A percentile compares a stretch with the other conserved stretches of the same genome.
Conservation (phyloP, 106 monocot species). For the Narthecium ossifragum region DNA sequence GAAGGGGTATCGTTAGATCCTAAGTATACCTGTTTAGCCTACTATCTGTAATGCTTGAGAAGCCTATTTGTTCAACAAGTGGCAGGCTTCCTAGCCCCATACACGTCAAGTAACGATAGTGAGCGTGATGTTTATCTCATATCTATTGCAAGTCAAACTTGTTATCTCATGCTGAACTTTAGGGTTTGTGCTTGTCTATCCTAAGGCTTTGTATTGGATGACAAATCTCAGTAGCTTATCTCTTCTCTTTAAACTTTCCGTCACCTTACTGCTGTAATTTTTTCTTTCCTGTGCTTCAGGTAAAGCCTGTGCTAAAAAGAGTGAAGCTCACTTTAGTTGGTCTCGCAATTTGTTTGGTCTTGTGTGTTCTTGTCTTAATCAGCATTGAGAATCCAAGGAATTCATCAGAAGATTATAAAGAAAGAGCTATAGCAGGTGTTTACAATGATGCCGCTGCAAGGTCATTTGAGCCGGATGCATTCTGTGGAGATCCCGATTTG, state of each 20-base stretch:
- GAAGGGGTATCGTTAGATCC: neutral
- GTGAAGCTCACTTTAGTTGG: constrained; percentile 83
- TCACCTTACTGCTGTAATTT: neutral
- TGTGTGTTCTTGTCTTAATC: constrained; percentile 50
- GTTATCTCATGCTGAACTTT: neutral
- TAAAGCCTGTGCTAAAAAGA: constrained; percentile 83
- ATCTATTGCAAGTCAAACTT: neutral
- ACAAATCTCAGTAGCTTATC: too few species aligned
- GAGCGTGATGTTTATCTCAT: too few species aligned
- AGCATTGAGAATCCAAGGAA: constrained; percentile 44
- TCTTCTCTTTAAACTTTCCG: too few species aligned
- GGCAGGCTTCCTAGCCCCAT: too few species aligned
- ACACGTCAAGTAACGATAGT: too few species aligned
- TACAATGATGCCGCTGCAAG: constrained; percentile 81
- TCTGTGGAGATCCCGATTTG: constrained; percentile 63
- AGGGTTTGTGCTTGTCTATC: neutral
- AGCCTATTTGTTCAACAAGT: too few species aligned
- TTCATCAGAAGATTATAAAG: constrained; percentile 17
- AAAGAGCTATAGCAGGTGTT: constrained; percentile 48
- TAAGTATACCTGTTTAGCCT: too few species aligned
- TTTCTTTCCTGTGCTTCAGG: constrained; percentile 34
- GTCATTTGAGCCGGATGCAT: constrained; percentile 91
- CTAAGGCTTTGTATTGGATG: too few species aligned
- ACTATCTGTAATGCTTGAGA: too few species aligned
- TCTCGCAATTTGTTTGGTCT: constrained; percentile 64